Evolutionary conservation across 2,329 filamentous ascomycete genomes (phyloP).

Genomic region (Penicillium sp.): DNA sequence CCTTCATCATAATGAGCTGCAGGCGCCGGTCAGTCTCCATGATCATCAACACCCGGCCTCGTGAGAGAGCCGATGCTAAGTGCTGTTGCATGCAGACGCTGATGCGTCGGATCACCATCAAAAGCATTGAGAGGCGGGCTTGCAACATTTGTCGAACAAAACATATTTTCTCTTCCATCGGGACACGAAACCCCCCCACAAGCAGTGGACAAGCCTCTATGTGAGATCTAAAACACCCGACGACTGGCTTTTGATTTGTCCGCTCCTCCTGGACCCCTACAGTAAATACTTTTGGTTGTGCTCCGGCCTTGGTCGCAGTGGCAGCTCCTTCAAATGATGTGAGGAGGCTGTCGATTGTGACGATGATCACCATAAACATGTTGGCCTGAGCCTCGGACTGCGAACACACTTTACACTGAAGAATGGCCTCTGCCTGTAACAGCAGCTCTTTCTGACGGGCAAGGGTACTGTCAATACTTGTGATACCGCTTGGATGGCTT

Average conservation of each 20-base stretch:
- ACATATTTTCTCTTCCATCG: conserved; percentile 26
- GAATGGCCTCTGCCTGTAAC: conserved; percentile 28
- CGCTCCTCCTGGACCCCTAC: neutral
- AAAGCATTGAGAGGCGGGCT: conserved; percentile 27
- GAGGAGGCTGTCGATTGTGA: conserved; percentile 31
- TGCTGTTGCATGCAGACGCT: conserved; percentile 26
- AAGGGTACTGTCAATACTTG: conserved; percentile 28
- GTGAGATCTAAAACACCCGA: conserved; percentile 16
- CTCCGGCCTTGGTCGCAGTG: conserved; percentile 12
- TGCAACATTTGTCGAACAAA: conserved; percentile 30
- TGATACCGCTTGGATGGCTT: conserved; percentile 11
- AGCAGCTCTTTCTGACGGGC: conserved; percentile 29
- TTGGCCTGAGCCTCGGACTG: conserved; percentile 22
- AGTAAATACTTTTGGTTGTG: conserved; percentile 11
- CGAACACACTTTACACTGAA: conserved; percentile 30
- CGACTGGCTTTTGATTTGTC: neutral
- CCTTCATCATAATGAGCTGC: conserved; percentile 30
- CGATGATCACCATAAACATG: conserved; percentile 31
- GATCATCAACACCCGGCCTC: conserved; percentile 30
- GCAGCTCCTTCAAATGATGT: conserved; percentile 24
- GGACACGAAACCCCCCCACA: conserved; percentile 27
- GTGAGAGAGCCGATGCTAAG: conserved; percentile 17
- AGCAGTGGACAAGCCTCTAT: conserved; percentile 28
- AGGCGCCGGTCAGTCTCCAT: conserved; percentile 32
- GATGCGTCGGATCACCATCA: conserved; percentile 28